Percentiles rank a stretch among this genome's conserved stretches.
phyloP scores from a whole-genome alignment of 1,139 yeast genomes.

The Nakaseomyces uthaithaninus region DNA sequence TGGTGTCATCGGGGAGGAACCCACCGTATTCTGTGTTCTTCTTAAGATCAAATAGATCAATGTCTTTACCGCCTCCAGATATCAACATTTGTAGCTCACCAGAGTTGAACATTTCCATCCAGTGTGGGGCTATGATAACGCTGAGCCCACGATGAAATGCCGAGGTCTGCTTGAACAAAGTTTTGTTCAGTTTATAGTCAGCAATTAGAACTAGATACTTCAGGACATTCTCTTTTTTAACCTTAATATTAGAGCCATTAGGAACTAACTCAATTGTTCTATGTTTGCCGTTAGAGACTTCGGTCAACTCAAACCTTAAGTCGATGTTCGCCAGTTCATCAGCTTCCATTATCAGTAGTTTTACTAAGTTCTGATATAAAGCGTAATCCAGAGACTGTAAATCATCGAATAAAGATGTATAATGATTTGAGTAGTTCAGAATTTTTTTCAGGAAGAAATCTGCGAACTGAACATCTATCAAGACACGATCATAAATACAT shows the following conservation, averaged over 20 bases:
- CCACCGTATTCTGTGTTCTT: conserved; percentile 62
- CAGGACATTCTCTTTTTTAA: conserved; percentile 53
- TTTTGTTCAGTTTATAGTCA: conserved; percentile 65
- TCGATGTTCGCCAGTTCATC: conserved; percentile 53
- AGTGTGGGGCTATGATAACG: conserved; percentile 56
- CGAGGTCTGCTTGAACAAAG: conserved; percentile 50
- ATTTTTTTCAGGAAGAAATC: conserved; percentile 78
- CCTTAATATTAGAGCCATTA: conserved; percentile 48
- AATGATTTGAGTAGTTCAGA: conserved; percentile 29
- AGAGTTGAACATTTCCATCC: conserved; percentile 83
- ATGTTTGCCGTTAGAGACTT: conserved; percentile 19
- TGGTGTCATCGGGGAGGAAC: conserved; percentile 46
- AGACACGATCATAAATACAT: conserved; percentile 76
- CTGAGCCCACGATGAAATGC: conserved; percentile 66
- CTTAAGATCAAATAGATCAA: conserved; percentile 63
- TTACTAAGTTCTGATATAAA: conserved; percentile 56
- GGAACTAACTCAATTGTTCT: conserved; percentile 49
- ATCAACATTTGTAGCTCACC: conserved; percentile 75
- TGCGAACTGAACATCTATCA: conserved; percentile 79
- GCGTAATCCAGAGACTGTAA: conserved; percentile 62
- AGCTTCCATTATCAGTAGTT: conserved; percentile 48
- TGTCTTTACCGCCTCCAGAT: conserved; percentile 68
- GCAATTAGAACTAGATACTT: conserved; percentile 75
- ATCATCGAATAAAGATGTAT: conserved; percentile 60
- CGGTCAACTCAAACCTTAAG: conserved; percentile 52